Base-by-base conservation (phyloP, 2,329 filamentous ascomycete genomes). In the Aureobasidium zeae region DNA sequence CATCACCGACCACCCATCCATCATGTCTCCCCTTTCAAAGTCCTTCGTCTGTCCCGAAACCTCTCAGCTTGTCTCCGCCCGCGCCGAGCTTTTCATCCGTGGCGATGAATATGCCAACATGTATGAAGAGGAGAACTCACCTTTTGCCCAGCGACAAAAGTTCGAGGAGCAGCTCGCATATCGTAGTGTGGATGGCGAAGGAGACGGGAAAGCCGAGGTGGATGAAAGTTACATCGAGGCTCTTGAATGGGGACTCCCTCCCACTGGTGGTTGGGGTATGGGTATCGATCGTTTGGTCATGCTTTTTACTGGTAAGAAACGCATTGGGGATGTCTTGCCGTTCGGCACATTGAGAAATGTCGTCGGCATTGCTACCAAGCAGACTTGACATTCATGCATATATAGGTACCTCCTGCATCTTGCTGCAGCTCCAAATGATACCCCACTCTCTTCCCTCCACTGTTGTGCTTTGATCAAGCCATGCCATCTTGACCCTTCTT, bases 71-170 rank as follows among this genome's bases (percentile, higher is more conserved):
- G 49, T 63, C 42, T 55, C 61, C 20, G 58, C 59, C 9, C 58
- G 61, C 21, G 59, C 58, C 9, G 61, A 63, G 33, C 57, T 63
- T 32, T 63, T 62, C 52, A 58, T 61, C 39, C 63, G 77, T 37
- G 79, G 82, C 29, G 77, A 78, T 44, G 91, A 98, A 59, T 73
- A 94, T 22, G 86, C 89, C 48, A 98, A 98, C 63, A 93, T 89
- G 69, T 98, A 98, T 62, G 91, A 98, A 62, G 91, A 98, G 64
- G 91, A 98, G 61, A 98, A 98, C 62, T 84, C 86, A 39, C 91
- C 91, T 0, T 79, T 83, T 43, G 83, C 82, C 55, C 91, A 98
- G 65, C 74, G 84, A 33, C 71, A 75, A 44, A 98, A 98, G 63
- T 87, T 98, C 51, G 63, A 78, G 34, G 72, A 73, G 50, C 77